Evolutionary conservation across 2,329 filamentous ascomycete genomes (phyloP), one percentile per base, ranked within the genome.

Genomic region (Cladosporium sp.): DNA sequence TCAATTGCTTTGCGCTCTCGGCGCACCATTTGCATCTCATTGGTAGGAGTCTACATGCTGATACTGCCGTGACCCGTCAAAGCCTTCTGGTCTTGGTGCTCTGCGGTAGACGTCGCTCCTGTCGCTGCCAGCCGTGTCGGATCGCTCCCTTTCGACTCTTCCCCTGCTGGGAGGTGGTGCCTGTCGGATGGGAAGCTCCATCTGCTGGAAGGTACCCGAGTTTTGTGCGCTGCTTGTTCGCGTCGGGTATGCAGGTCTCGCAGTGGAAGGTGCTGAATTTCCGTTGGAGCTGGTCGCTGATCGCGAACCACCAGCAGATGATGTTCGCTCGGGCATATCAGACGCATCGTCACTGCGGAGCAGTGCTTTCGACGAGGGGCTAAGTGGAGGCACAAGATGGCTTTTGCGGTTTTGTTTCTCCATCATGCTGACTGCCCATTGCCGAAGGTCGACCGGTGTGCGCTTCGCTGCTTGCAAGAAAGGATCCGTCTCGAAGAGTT

Each of bases 401-500:
- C 91, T 95, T 69, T 95, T 95, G 66, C 93, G 88, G 69, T 96
- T 95, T 69, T 96, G 88, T 60, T 85, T 83, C 67, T 96, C 91
- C 82, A 97, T 92, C 76, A 97, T 81, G 62, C 88, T 84, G 42
- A 95, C 83, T 18, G 93, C 92, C 93, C 93, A 98, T 55, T 90
- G 88, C 68, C 87, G 83, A 29, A 98, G 78, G 67, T 98, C 86
- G 43, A 98, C 93, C 0, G 93, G 93, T 1, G 93, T 98, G 59
- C 92, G 83, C 75, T 97, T 97, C 42, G 93, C 93, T 47, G 93
- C 93, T 70, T 95, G 90, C 16, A 98, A 82, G 69, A 98, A 98
- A 3, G 90, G 83, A 65, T 98, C 93, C 54, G 86, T 85, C 58
- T 96, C 91, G 71, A 88, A 96, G 53, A 98, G 83, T 60, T 97